Base-by-base conservation (phyloP, 805 yeast species). In the Ogataea pini region DNA sequence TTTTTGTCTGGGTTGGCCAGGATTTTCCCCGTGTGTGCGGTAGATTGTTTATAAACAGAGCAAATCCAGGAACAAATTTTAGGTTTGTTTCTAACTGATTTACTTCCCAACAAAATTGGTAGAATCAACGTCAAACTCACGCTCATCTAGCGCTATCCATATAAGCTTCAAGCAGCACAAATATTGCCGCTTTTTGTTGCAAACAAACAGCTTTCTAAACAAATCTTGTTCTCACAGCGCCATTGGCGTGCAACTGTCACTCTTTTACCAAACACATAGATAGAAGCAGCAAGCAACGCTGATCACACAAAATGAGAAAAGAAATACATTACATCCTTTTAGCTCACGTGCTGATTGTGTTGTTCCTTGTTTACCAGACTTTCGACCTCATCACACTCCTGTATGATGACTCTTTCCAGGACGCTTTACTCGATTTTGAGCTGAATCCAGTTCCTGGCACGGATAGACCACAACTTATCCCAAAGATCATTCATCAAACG, bases 401-500 rank as follows among this genome's bases (percentile, higher is more conserved):
- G n/a, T 74, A 85, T 57, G 95, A 87, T 65, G 89, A 85, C 63
- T 72, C 89, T 0, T 77, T 73, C 60, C 69, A 75, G 13, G 88
- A 85, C 60, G 87, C 86, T 1, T 69, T 88, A 19, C 62, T 79
- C 13, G 81, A 81, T 43, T 70, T 72, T 12, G 95, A 89, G 50
- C 62, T 87, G 41, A 80, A 83, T 55, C 84, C 84, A 2, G 22
- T 42, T n/a, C 25, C 48, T 7, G 70, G 67, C 27, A 72, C 73
- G n/a, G 61, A 68, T 6, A 70, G 71, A 48, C 81, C 82, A 8
- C 76, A 76, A 50, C 63, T 85, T 32, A 89, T 90, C 39, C 97
- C 97, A 32, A 87, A 86, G 61, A 89, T 90, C 63, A 89, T 91
- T 47, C 97, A 91, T 64, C 97, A 91, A 67, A 91, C 97, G 12